A percentile compares a stretch with the other conserved stretches of the same genome.
Conservation (phyloP, 1,284 basidiomycete genomes). For the Fomitopsis palustris region DNA sequence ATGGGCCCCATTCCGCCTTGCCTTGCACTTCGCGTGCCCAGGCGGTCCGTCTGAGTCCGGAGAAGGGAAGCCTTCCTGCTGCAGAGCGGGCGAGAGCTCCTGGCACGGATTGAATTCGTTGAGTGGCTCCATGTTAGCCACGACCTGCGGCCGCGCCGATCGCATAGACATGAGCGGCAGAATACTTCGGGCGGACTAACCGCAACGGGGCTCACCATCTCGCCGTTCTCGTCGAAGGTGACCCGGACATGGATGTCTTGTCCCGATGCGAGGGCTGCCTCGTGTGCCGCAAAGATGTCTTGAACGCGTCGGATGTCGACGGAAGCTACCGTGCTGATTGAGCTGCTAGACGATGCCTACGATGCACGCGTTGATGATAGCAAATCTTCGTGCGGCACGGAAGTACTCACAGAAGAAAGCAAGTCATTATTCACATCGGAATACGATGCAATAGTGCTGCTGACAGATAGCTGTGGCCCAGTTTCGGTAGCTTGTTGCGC, state of each 20-base stretch:
- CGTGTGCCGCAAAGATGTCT: neutral
- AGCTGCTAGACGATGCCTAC: neutral
- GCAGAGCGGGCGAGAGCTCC: neutral
- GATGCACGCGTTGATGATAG: no score
- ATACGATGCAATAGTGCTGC: neutral
- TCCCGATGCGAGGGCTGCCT: neutral
- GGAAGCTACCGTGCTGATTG: neutral
- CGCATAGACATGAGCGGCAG: no score
- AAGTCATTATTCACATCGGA: neutral
- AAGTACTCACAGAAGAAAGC: no score
- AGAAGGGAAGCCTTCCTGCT: neutral
- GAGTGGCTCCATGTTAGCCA: neutral
- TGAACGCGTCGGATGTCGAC: neutral
- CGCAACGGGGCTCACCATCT: neutral
- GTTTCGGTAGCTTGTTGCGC: neutral
- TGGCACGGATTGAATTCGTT: neutral
- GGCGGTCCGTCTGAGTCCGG: neutral
- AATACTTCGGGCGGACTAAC: neutral
- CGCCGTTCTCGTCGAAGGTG: neutral
- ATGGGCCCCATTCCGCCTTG: neutral
- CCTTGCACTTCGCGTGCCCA: neutral
- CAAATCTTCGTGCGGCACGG: no score
- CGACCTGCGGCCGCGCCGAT: no score
- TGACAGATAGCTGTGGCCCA: neutral
- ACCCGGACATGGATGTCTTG: neutral